Evolutionary conservation across 225 moss, liverwort and hornwort genomes (phyloP).

Genomic region (Neckera pumila): DNA sequence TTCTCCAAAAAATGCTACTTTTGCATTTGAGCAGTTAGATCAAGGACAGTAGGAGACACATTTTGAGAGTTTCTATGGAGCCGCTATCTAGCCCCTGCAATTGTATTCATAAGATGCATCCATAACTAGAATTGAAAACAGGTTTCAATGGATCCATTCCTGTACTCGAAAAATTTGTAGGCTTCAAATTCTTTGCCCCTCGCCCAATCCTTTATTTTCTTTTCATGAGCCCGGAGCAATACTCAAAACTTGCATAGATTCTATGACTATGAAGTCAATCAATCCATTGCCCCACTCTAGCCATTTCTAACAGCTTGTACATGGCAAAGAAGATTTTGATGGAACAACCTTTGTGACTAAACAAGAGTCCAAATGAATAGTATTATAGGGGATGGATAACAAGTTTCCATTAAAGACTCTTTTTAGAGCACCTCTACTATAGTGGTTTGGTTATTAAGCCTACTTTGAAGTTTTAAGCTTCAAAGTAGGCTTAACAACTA

Average conservation of each 20-base stretch:
- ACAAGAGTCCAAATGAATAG: no score
- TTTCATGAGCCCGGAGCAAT: fast-evolving
- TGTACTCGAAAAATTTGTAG: background rate
- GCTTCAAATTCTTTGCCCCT: no score
- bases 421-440: no score
- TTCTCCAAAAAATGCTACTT: background rate
- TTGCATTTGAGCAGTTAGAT: background rate
- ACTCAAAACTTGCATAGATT: background rate
- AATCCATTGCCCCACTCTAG: no score
- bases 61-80: background rate
- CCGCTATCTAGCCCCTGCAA: fast-evolving
- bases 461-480: background rate
- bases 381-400: no score
- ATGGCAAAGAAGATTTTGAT: no score
- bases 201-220: fast-evolving
- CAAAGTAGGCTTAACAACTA: no score
- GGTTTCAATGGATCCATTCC: background rate
- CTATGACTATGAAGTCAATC: background rate
- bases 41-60: background rate
- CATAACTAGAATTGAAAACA: background rate
- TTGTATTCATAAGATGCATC: fast-evolving
- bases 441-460: background rate
- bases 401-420: no score
- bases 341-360: no score
- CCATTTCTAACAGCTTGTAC: no score